Percentiles rank a stretch among this genome's conserved stretches.
These are phyloP conservation scores for Phytopythium vexans DNA, from an alignment of 352 stramenopile species.

Conservation along the genomic window DNA sequence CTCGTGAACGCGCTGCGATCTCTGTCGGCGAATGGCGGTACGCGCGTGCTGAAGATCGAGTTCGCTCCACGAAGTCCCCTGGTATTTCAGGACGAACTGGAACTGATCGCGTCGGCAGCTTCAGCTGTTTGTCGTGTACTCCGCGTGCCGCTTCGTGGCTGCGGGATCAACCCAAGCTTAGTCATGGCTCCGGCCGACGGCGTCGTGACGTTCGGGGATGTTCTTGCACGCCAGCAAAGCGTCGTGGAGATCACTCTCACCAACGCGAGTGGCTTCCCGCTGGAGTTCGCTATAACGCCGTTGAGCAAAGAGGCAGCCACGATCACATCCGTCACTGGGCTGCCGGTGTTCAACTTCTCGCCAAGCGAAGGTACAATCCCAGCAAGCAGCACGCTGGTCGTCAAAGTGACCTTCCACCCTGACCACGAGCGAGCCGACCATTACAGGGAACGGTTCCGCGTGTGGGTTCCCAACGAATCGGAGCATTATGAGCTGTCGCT, in stretches of 20 bases:
- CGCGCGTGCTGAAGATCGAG: conserved; percentile 43
- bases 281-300: conserved; percentile 45
- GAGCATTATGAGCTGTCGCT: conserved; percentile 56
- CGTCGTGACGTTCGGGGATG: conserved; percentile 60
- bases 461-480: conserved; percentile 74
- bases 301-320: neutral
- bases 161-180: conserved; percentile 81
- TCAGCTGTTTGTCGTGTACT: conserved; percentile 17
- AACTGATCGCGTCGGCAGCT: conserved; percentile 22
- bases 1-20: conserved; percentile 65
- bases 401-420: conserved; percentile 67
- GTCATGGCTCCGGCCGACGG: conserved; percentile 59
- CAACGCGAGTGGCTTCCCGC: conserved; percentile 66
- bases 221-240: conserved; percentile 49
- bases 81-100: conserved; percentile 72
- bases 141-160: conserved; percentile 41
- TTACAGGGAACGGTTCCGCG: conserved; percentile 48
- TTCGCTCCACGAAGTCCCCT: conserved; percentile 57
- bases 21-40: conserved; percentile 24
- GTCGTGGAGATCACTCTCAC: conserved; percentile 45
- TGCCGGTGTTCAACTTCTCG: conserved; percentile 62
- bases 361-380: conserved; percentile 60
- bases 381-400: conserved; percentile 37
- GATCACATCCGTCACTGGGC: conserved; percentile 14
- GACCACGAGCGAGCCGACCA: conserved; percentile 54